phyloP scores from a whole-genome alignment of 2,329 filamentous ascomycete genomes.

The Aspergillus sp. region DNA sequence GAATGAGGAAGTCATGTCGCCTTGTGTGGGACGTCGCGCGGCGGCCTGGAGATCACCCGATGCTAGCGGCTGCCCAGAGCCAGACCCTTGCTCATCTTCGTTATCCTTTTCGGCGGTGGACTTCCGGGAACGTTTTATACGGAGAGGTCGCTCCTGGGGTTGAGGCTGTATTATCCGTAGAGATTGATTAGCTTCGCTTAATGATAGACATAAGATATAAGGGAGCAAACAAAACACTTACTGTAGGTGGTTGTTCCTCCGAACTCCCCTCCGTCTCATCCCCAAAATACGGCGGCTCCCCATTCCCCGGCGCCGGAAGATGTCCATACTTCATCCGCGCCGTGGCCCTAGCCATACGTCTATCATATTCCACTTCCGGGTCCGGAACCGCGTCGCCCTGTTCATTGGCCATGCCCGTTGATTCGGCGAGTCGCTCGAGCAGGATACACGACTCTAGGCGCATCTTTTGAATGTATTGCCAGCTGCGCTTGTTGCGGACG shows the following conservation, averaged over 20 bases:
- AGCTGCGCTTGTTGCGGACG: conserved; percentile 67
- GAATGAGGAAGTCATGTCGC: conserved; percentile 32
- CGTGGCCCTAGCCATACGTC: too few species aligned
- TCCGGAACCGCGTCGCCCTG: too few species aligned
- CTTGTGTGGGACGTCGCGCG: conserved; percentile 24
- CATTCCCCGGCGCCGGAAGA: conserved; percentile 7
- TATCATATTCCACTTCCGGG: too few species aligned
- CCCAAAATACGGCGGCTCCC: conserved; percentile 23
- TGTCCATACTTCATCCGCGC: too few species aligned
- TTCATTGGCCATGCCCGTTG: conserved; percentile 37
- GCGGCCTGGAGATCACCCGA: conserved; percentile 9
- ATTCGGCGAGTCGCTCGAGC: conserved; percentile 33
- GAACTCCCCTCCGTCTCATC: conserved; percentile 39
- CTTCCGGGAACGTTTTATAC: conserved; percentile 36
- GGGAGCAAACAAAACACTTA: conserved; percentile 15
- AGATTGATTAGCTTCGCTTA: background rate
- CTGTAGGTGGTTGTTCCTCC: conserved; percentile 37
- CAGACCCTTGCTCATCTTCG: conserved; percentile 12
- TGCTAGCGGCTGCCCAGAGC: background rate
- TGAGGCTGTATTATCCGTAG: conserved; percentile 11
- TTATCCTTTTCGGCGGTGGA: conserved; percentile 19
- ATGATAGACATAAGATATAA: background rate
- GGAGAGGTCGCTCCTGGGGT: conserved; percentile 41
- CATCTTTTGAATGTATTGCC: conserved; percentile 83
- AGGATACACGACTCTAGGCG: conserved; percentile 52